A percentile compares a stretch with the other conserved stretches of the same genome.
These are phyloP conservation scores for Colletotrichum salicis DNA, from an alignment of 2,329 filamentous ascomycete genomes.

Conservation along the genomic window DNA sequence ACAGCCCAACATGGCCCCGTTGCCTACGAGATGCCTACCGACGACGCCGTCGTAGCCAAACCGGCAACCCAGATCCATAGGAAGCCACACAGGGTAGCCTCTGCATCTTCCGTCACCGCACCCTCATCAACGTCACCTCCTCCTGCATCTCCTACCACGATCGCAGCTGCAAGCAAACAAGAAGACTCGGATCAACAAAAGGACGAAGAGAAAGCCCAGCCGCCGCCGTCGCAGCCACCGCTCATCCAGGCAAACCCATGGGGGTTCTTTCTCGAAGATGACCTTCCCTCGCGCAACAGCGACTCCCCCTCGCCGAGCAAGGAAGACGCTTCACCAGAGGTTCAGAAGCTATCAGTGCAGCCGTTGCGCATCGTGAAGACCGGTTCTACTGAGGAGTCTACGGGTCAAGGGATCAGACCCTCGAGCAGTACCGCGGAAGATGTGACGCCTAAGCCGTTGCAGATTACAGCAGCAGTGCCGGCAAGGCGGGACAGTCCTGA, in stretches of 20 bases:
- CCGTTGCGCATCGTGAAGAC: constrained; percentile 33
- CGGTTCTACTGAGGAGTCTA: not conserved
- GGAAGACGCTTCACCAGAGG: not conserved
- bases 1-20: not conserved
- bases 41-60: not conserved
- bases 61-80: not conserved
- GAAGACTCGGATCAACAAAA: not conserved
- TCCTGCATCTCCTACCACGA: not conserved
- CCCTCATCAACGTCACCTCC: not conserved
- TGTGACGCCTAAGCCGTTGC: not conserved
- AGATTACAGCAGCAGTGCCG: not conserved
- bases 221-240: not conserved
- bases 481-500: not conserved
- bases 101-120: not conserved
- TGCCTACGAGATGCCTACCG: constrained; percentile 30
- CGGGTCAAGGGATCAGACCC: not conserved
- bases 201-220: not conserved
- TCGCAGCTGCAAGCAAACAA: not conserved
- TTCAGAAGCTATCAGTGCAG: constrained; percentile 17
- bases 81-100: constrained; percentile 1
- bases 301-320: not conserved
- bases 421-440: not conserved
- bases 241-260: constrained; percentile 35
- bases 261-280: constrained; percentile 35
- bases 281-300: not conserved